phyloP scores from a whole-genome alignment of 257 asterid genomes.

The Ligustrum vulgare region DNA sequence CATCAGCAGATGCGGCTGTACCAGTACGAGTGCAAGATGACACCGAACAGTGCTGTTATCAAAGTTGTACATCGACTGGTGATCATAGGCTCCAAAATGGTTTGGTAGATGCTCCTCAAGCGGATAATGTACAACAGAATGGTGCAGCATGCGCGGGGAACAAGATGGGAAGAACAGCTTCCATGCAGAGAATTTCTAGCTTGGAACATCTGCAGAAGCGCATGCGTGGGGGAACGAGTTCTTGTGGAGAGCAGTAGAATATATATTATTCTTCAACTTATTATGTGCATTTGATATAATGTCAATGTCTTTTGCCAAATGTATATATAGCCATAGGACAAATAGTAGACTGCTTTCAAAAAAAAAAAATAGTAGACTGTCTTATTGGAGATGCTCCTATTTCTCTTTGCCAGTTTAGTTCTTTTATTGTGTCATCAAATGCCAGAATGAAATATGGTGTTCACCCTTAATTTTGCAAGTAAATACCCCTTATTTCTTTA shows the following conservation, averaged over 20 bases:
- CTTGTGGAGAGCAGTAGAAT: slow-evolving; percentile 31
- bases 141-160: slow-evolving; percentile 35
- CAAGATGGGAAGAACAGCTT: slow-evolving; percentile 55
- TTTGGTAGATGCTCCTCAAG: slow-evolving; percentile 37
- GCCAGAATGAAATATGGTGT: too few species aligned
- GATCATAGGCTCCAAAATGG: slow-evolving; percentile 47
- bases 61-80: slow-evolving; percentile 33
- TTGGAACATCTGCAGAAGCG: slow-evolving; percentile 93
- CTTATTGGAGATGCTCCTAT: too few species aligned
- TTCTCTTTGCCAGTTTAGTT: too few species aligned
- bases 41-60: slow-evolving; percentile 54
- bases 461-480: too few species aligned
- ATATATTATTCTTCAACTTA: not conserved
- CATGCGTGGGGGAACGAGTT: slow-evolving; percentile 51
- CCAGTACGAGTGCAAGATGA: slow-evolving; percentile 53
- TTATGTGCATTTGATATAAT: too few species aligned
- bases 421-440: too few species aligned
- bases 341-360: too few species aligned
- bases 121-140: slow-evolving; percentile 35
- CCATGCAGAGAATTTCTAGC: slow-evolving; percentile 91
- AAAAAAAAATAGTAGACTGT: too few species aligned
- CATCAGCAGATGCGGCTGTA: slow-evolving; percentile 67
- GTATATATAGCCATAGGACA: too few species aligned
- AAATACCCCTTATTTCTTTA: too few species aligned
- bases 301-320: too few species aligned